These are phyloP conservation scores for Sporothrix globosa DNA, from an alignment of 2,329 filamentous ascomycete species.

Conservation along the genomic window DNA sequence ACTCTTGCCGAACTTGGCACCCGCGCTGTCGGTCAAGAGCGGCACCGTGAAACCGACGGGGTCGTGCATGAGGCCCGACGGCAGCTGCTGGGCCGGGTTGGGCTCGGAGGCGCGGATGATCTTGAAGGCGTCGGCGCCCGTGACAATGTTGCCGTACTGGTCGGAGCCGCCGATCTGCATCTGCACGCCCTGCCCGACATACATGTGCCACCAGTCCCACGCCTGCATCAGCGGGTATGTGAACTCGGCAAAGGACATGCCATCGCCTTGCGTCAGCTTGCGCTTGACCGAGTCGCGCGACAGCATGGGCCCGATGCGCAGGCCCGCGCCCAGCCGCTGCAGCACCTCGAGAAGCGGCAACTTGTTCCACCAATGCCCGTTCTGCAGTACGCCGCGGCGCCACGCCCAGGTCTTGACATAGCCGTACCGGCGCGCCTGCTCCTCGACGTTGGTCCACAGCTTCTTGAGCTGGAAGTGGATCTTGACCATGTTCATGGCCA, in stretches of 20 bases:
- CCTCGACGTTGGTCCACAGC: conserved; percentile 74
- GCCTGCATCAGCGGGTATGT: conserved; percentile 90
- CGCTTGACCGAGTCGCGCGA: conserved; percentile 75
- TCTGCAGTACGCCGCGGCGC: conserved; percentile 73
- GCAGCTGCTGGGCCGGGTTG: conserved; percentile 48
- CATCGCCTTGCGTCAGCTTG: conserved; percentile 81
- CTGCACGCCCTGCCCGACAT: conserved; percentile 65
- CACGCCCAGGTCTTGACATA: conserved; percentile 67
- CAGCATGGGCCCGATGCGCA: conserved; percentile 84
- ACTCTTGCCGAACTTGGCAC: conserved; percentile 92
- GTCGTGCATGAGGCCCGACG: conserved; percentile 51
- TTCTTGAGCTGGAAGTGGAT: conserved; percentile 71
- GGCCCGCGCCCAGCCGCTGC: conserved; percentile 69
- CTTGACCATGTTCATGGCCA: conserved; percentile 66
- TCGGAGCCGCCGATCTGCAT: conserved; percentile 94
- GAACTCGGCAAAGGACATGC: conserved; percentile 94
- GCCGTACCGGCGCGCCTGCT: conserved; percentile 66
- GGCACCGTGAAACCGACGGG: conserved; percentile 90
- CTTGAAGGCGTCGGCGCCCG: conserved; percentile 84
- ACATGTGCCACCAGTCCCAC: conserved; percentile 96
- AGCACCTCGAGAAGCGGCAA: conserved; percentile 75
- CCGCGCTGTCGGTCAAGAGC: conserved; percentile 80
- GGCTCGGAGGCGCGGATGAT: conserved; percentile 64
- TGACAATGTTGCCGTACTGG: conserved; percentile 94
- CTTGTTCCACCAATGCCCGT: conserved; percentile 79